Evolutionary conservation across 1,139 yeast species (phyloP), one percentile per base, ranked within the genome.

Genomic region (Geotrichum cucujoidarum): DNA sequence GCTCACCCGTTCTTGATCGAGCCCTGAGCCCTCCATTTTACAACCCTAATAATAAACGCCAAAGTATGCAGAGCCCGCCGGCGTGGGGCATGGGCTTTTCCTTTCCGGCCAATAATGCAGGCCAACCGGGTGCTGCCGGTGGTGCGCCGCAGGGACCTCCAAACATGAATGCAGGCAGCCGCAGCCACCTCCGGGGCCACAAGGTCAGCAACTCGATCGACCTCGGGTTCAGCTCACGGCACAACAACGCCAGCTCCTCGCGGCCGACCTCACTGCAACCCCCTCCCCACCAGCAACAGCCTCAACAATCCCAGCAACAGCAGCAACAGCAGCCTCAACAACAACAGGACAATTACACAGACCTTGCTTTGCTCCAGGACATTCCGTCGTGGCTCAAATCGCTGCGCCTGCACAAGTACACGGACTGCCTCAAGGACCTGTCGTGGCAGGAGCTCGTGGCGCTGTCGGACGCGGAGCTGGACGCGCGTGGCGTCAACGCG

Each of bases 301-400:
- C 38, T 21, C 45, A 33, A 27, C 42, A 36, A 13, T n/a, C n/a
- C n/a, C n/a, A n/a, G n/a, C 44, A 44, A 16, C 42, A 11, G 21
- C 47, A 36, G 18, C 49, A 35, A 36, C 44, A 31, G 17, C 48
- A 14, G 30, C 43, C 13, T 31, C 49, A 16, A 24, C 39, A 27
- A 25, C 44, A 17, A 21, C 48, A 39, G 37, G 35, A 32, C 8
- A 32, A 32, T 29, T 53, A 49, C 47, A 75, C 87, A 20, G 83
- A 80, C 58, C 70, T 75, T 34, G 80, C 78, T 48, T 68, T 87
- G 53, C 71, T 89, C 60, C 72, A 75, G 53, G 94, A 92, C 64
- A 80, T 92, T 48, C 95, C 97, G 2, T 84, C 87, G 3, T 92
- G 98, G 98, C 74, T 92, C 64, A 83, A 95, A 64, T 76, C 90